Conservation (phyloP, 169 alveolate species). For the Toxoplasma gondii region DNA sequence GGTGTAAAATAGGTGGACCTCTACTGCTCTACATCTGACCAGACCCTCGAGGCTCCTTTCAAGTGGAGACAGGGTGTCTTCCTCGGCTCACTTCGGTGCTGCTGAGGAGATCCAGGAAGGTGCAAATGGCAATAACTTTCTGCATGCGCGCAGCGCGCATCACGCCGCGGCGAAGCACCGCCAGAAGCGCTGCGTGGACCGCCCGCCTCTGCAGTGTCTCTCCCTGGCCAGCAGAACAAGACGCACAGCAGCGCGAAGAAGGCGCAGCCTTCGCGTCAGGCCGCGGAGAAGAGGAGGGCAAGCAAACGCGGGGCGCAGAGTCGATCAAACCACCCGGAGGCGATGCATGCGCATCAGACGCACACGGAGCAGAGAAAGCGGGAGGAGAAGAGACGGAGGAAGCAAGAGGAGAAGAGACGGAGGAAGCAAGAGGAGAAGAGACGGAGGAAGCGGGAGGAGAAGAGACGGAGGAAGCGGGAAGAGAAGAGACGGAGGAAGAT, state of each 20-base stretch:
- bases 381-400: neutral
- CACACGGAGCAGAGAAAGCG: neutral
- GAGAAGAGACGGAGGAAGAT: too few relatives aligned
- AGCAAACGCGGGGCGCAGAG: too few relatives aligned
- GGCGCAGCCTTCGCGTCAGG: too few relatives aligned
- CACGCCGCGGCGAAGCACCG: neutral
- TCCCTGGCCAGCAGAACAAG: too few relatives aligned
- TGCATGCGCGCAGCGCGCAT: neutral
- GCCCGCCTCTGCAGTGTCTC: neutral
- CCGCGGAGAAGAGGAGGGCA: too few relatives aligned
- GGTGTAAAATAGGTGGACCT: too few relatives aligned
- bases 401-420: neutral
- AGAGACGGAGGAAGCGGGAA: too few relatives aligned
- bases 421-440: neutral
- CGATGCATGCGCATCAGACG: neutral
- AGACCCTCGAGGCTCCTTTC: too few relatives aligned
- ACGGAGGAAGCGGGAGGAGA: too few relatives aligned
- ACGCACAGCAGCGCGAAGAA: too few relatives aligned
- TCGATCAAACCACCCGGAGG: neutral
- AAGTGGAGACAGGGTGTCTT: neutral
- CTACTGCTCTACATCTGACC: too few relatives aligned
- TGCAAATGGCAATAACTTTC: neutral
- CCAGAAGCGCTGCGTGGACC: neutral
- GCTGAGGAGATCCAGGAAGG: neutral
- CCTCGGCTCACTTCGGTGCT: neutral